Percentiles rank a stretch among this genome's conserved stretches.
These are phyloP conservation scores for Vitellaria paradoxa DNA, from an alignment of 179 eudicot species.

Conservation along the genomic window DNA sequence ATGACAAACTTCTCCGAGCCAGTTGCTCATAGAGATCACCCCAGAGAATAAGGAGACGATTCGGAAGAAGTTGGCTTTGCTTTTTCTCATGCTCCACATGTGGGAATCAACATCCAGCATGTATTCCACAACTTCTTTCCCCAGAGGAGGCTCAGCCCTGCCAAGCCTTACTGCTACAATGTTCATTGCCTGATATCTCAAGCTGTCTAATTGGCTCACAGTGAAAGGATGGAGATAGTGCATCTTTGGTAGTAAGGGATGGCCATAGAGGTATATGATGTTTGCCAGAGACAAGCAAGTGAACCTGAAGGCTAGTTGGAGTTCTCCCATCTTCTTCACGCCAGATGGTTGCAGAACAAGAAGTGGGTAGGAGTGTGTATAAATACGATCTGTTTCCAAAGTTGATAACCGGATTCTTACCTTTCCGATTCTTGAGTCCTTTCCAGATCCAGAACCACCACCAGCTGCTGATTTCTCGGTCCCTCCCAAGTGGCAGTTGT, in stretches of 20 bases:
- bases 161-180: slow-evolving; percentile 39
- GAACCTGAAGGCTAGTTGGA: slow-evolving; percentile 45
- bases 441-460: slow-evolving; percentile 17
- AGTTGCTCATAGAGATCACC: slow-evolving; percentile 30
- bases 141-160: slow-evolving; percentile 46
- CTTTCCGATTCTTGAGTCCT: slow-evolving; percentile 41
- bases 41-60: slow-evolving; percentile 40
- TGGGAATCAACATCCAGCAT: slow-evolving; percentile 54
- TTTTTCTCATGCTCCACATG: slow-evolving; percentile 58
- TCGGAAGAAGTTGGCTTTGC: slow-evolving; percentile 51
- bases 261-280: slow-evolving; percentile 42
- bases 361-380: slow-evolving; percentile 51
- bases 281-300: slow-evolving; percentile 43
- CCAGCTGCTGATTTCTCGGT: slow-evolving; percentile 6
- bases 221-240: slow-evolving; percentile 51
- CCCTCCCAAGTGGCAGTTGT: slow-evolving; percentile 45
- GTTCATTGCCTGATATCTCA: slow-evolving; percentile 47
- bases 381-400: slow-evolving; percentile 37
- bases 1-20: slow-evolving; percentile 40
- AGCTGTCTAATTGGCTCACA: slow-evolving; percentile 36
- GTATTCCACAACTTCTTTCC: slow-evolving; percentile 47
- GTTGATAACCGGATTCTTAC: slow-evolving; percentile 47
- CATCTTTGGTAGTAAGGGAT: slow-evolving; percentile 50
- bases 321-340: slow-evolving; percentile 49
- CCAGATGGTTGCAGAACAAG: slow-evolving; percentile 44